Evolutionary conservation across 768 basidiomycete species (phyloP).

Genomic region (Amanita thiersii): DNA sequence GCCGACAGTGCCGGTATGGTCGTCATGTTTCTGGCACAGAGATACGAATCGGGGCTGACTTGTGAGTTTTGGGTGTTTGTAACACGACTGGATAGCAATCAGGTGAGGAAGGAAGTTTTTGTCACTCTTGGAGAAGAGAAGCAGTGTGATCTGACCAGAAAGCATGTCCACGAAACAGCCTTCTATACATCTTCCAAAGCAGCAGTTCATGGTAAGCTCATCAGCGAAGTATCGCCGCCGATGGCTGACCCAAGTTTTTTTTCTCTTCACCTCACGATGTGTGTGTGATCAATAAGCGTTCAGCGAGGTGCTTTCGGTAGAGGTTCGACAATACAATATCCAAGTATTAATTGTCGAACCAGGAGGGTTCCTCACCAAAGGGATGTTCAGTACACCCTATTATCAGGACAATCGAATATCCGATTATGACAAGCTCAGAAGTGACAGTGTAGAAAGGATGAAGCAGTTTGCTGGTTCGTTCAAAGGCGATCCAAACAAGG

Average conservation of each 20-base stretch:
- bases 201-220: constrained; percentile 42
- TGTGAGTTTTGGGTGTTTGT: neutral
- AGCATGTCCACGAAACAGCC: constrained; percentile 8
- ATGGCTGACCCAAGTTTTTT: neutral
- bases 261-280: neutral
- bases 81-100: neutral
- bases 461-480: constrained; percentile 31
- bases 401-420: constrained; percentile 32
- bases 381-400: constrained; percentile 35
- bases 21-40: neutral
- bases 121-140: constrained; percentile 17
- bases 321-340: constrained; percentile 48
- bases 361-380: constrained; percentile 52
- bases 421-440: constrained; percentile 40
- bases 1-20: constrained; percentile 32
- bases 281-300: constrained; percentile 30
- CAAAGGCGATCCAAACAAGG: constrained; percentile 50
- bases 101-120: constrained; percentile 14
- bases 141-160: neutral
- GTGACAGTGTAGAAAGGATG: constrained; percentile 21
- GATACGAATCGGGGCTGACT: neutral
- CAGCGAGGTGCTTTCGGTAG: constrained; percentile 43
- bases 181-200: constrained; percentile 50
- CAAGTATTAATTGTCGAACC: constrained; percentile 51
- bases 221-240: neutral